Conservation (phyloP, 2,329 filamentous ascomycete species). For the Xylaria sp. region DNA sequence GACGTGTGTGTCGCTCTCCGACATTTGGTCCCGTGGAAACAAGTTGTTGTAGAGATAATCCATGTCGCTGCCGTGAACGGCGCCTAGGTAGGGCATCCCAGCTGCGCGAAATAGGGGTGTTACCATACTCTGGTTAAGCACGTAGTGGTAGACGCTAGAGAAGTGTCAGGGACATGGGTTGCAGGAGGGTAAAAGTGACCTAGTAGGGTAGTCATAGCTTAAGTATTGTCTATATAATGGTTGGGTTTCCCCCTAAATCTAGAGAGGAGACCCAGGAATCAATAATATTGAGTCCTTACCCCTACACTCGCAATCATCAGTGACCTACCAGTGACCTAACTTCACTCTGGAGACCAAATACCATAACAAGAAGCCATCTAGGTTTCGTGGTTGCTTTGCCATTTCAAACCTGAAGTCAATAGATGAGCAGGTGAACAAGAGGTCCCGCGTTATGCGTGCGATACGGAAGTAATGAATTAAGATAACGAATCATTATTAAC, state of each 20-base stretch:
- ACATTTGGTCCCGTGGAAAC: slow-evolving; percentile 38
- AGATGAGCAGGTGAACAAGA: slow-evolving; percentile 42
- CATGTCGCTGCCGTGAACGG: slow-evolving; percentile 44
- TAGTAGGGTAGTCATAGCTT: too few relatives aligned
- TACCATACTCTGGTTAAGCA: slow-evolving; percentile 49
- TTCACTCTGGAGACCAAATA: too few relatives aligned
- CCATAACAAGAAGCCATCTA: too few relatives aligned
- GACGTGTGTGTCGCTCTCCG: slow-evolving; percentile 36
- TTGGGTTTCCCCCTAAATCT: too few relatives aligned
- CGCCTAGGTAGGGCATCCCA: slow-evolving; percentile 46
- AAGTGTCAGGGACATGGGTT: too few relatives aligned
- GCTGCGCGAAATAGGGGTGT: slow-evolving; percentile 40
- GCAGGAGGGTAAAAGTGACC: too few relatives aligned
- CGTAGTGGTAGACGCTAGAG: slow-evolving; percentile 43
- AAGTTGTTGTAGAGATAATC: slow-evolving; percentile 46
- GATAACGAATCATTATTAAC: slow-evolving; percentile 37
- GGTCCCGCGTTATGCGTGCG: slow-evolving; percentile 29
- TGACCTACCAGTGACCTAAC: too few relatives aligned
- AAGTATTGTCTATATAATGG: too few relatives aligned
- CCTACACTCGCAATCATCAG: too few relatives aligned
- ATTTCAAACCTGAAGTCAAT: slow-evolving; percentile 41
- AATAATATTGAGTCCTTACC: too few relatives aligned
- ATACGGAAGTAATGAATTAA: slow-evolving; percentile 39
- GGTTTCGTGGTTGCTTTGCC: slow-evolving; percentile 33
- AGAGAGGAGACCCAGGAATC: too few relatives aligned